phyloP scores from a whole-genome alignment of 257 asterid genomes.

The Handroanthus guayacan region DNA sequence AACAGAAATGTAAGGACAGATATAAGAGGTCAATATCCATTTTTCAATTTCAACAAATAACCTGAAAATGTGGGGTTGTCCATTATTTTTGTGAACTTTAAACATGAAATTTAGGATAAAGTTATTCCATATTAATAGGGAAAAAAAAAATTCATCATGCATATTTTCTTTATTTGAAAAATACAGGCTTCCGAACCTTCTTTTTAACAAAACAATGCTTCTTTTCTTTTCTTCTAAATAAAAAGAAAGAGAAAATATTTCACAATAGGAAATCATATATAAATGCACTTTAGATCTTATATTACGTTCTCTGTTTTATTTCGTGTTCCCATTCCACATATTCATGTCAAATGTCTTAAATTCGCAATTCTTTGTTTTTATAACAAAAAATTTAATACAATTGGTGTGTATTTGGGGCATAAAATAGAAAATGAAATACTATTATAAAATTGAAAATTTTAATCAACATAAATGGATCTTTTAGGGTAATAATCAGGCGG shows the following conservation, averaged over 20 bases:
- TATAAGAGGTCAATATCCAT: constrained; percentile 23
- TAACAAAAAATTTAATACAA: too few relatives aligned
- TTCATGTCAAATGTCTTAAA: too few relatives aligned
- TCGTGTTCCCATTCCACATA: too few relatives aligned
- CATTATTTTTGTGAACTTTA: not conserved
- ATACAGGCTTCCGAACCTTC: not conserved
- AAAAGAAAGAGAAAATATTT: not conserved
- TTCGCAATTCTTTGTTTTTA: too few relatives aligned
- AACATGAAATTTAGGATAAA: not conserved
- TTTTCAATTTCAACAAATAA: not conserved
- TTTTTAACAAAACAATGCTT: not conserved
- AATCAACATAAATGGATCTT: too few relatives aligned
- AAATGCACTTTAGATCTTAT: too few relatives aligned
- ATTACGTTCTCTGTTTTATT: too few relatives aligned
- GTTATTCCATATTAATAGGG: not conserved
- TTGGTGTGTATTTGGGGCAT: too few relatives aligned
- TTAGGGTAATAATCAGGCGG: too few relatives aligned
- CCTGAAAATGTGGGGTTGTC: not conserved
- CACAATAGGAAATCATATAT: too few relatives aligned
- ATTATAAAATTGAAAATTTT: too few relatives aligned
- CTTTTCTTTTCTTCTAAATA: not conserved
- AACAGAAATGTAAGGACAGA: constrained; percentile 31
- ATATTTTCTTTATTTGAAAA: not conserved
- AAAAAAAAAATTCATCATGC: not conserved
- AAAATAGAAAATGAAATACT: too few relatives aligned